Evolutionary conservation across 371 early-diverging fungal species (phyloP), one percentile per base, ranked within the genome.

Genomic region (Vittaforma corneae): DNA sequence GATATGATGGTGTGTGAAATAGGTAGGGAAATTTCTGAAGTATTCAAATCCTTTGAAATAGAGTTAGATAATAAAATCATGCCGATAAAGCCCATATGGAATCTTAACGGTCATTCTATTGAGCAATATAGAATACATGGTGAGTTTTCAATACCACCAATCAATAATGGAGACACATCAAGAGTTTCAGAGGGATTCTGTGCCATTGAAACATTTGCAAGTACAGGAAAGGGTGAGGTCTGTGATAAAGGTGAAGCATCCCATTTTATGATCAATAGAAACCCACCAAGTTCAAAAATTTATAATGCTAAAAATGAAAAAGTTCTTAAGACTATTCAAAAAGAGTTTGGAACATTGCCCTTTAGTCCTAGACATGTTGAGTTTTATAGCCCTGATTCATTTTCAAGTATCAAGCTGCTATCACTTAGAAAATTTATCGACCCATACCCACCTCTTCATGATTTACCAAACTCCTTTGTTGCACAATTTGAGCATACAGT

Each of bases 141-240:
- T 45, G 93, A 93, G 48, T 93, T 94, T 72, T 86, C 90, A 0
- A 90, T 98, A 3, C 99, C 99, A 0, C 91, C 91, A 69, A 86
- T 94, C 33, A 84, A 87, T 52, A 85, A 86, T 42, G 84, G 86
- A 20, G 93, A 94, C 74, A 83, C 84, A 54, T 91, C 92, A 24
- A 89, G 88, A 78, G 87, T 98, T 52, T 91, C 90, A 80, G 91
- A 90, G 62, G 93, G 93, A 78, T 86, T 86, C 69, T 87, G 86
- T 77, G 99, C 99, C 37, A 90, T 97, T 71, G 99, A 98, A 79
- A 97, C 97, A 16, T 98, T 98, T 79, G 93, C 95, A 64, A 87
- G 80, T 45, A 98, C 96, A 0, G 99, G 99, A n/a, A 85, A 83
- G 44, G 99, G 93, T 11, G 84, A 81, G 62, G 93, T 95, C 1